Evolutionary conservation across 768 basidiomycete species (phyloP), one percentile per base, ranked within the genome.

Genomic region (Chalciporus piperatus): DNA sequence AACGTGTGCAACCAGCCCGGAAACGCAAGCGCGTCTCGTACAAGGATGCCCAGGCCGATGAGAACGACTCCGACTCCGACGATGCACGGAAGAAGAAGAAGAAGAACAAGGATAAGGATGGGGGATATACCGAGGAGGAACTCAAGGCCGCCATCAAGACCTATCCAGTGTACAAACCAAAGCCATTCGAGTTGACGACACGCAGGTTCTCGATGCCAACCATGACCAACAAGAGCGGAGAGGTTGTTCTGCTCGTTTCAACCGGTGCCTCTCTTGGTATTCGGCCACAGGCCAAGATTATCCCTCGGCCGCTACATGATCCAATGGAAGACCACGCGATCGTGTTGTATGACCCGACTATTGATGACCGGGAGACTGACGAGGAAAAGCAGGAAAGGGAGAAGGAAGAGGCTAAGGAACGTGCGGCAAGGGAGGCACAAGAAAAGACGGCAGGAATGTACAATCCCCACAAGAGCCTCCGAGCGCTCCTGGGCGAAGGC

Each of bases 311-410:
- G 6, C 74, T 98, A n/a, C 88, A 95, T 61, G 93, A 99, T 66
- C 97, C 95, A 1, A 95, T 99, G 90, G 84, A 89, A 45, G 94
- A 98, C 60, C 95, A 98, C 69, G 94, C 96, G 1, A 97, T 99
- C 54, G 96, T 99, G 3, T 72, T 98, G 13, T 99, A 92, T 65
- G 97, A 98, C 62, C 97, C 97, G 1, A 98, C 97, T 0, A 84
- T 96, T 42, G 94, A 99, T 64, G 87, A 90, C 63, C 74, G 87
- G 57, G 93, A 95, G 68, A 92, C 92, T 0, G 89, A 92, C 62
- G 89, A 93, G 61, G 92, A 93, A 64, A 77, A 78, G 60, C 82
- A 76, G 65, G 85, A 84, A 52, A 75, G 89, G 33, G 80, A 86
- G 61, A 86, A 84, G 63, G 83, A 87, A 61, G 87, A 89, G 62